A percentile compares a stretch with the other conserved stretches of the same genome.
phyloP scores from a whole-genome alignment of 306 rosid species.

The Pterocarpus santalinus region DNA sequence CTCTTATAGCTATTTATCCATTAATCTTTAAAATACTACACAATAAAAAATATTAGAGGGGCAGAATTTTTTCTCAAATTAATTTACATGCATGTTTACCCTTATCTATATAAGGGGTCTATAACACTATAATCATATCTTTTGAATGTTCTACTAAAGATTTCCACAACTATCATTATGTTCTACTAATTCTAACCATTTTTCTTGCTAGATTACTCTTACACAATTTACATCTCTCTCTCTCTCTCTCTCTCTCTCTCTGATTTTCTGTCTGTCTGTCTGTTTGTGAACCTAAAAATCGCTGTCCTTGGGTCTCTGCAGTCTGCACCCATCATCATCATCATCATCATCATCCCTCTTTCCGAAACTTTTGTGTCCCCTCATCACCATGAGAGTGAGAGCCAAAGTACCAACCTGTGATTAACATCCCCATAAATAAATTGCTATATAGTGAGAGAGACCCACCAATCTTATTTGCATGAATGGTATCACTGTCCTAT shows the following conservation, averaged over 20 bases:
- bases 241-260: constrained; percentile 47
- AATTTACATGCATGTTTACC: too few relatives aligned
- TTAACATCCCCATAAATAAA: constrained; percentile 26
- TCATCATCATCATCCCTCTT: constrained; percentile 48
- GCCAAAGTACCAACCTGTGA: constrained; percentile 54
- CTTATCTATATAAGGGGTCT: too few relatives aligned
- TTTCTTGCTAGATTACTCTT: constrained; percentile 36
- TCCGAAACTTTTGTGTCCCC: constrained; percentile 56
- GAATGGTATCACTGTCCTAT: neutral
- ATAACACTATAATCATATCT: too few relatives aligned
- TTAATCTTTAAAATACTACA: too few relatives aligned
- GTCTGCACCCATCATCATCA: constrained; percentile 53
- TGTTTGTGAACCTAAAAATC: constrained; percentile 51
- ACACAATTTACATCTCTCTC: constrained; percentile 37
- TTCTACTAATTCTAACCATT: too few relatives aligned
- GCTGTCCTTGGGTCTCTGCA: constrained; percentile 56
- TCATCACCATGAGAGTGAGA: constrained; percentile 79
- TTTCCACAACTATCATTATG: too few relatives aligned
- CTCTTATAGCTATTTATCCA: too few relatives aligned
- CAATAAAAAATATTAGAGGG: too few relatives aligned
- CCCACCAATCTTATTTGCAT: constrained; percentile 43
- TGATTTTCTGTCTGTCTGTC: neutral
- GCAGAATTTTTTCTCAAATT: too few relatives aligned
- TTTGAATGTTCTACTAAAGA: too few relatives aligned
- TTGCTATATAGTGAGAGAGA: neutral